These are phyloP conservation scores for Gyrodon lividus DNA, from an alignment of 768 basidiomycete species.

Conservation along the genomic window DNA sequence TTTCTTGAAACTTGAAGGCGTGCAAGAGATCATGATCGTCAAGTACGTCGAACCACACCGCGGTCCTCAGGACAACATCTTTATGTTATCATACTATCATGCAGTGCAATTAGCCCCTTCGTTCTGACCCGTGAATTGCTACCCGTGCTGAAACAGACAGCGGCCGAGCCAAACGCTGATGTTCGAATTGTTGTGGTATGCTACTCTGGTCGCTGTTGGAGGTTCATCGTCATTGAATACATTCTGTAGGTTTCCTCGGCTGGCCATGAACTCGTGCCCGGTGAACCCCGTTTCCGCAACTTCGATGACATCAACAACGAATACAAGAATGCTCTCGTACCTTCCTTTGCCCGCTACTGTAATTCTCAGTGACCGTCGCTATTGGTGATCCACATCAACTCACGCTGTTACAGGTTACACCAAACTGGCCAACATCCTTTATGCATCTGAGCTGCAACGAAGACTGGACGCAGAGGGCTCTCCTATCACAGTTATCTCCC, in stretches of 20 bases:
- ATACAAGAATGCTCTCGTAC: constrained; percentile 22
- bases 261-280: constrained; percentile 21
- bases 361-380: background rate
- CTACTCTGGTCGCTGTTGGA: background rate
- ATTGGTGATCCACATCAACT: background rate
- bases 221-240: background rate
- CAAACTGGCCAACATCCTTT: constrained; percentile 54
- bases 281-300: constrained; percentile 26
- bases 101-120: constrained; percentile 52
- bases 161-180: constrained; percentile 46
- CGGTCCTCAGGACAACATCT: background rate
- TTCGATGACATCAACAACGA: constrained; percentile 38
- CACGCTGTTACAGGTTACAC: constrained; percentile 36
- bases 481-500: constrained; percentile 26
- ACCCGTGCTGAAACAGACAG: constrained; percentile 51
- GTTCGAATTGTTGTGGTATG: constrained; percentile 61
- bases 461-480: constrained; percentile 33
- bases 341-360: constrained; percentile 35
- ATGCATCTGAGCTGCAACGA: constrained; percentile 48
- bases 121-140: constrained; percentile 54
- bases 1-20: constrained; percentile 34
- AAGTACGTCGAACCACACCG: constrained; percentile 35
- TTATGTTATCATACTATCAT: background rate
- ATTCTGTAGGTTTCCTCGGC: constrained; percentile 35
- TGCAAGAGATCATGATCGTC: constrained; percentile 39